A percentile compares a stretch with the other conserved stretches of the same genome.
Conservation (phyloP, 768 basidiomycete species). For the Auricularia sp. region DNA sequence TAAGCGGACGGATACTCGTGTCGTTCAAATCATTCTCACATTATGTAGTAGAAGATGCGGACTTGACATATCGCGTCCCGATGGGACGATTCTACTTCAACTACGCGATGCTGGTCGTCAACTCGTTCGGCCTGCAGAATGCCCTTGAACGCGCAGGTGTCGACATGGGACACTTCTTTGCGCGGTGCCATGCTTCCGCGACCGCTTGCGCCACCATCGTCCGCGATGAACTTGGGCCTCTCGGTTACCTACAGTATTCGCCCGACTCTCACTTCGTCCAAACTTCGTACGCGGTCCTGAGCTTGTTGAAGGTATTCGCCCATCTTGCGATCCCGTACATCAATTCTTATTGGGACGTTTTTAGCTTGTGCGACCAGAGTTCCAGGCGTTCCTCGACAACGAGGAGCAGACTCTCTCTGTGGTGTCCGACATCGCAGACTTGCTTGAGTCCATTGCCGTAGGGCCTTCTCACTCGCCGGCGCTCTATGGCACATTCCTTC, state of each 20-base stretch:
- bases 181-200: conserved; percentile 64
- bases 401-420: conserved; percentile 61
- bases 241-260: conserved; percentile 69
- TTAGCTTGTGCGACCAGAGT: conserved; percentile 76
- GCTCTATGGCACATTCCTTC: conserved; percentile 76
- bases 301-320: conserved; percentile 70
- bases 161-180: conserved; percentile 78
- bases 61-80: conserved; percentile 30
- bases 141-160: conserved; percentile 71
- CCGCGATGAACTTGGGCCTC: conserved; percentile 68
- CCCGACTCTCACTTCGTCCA: conserved; percentile 90
- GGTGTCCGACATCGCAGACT: conserved; percentile 72
- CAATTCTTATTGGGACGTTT: not conserved
- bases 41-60: conserved; percentile 20
- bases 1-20: conserved; percentile 10
- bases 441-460: conserved; percentile 67
- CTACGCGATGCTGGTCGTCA: conserved; percentile 80
- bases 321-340: not conserved
- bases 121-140: conserved; percentile 94
- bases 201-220: conserved; percentile 61
- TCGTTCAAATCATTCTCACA: conserved; percentile 16
- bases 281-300: conserved; percentile 86
- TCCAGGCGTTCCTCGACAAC: conserved; percentile 63
- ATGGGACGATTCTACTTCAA: conserved; percentile 70
- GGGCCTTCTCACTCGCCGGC: conserved; percentile 82